These are phyloP conservation scores for Vitis cinerea DNA, from an alignment of 164 flowering plant species.

Conservation along the genomic window DNA sequence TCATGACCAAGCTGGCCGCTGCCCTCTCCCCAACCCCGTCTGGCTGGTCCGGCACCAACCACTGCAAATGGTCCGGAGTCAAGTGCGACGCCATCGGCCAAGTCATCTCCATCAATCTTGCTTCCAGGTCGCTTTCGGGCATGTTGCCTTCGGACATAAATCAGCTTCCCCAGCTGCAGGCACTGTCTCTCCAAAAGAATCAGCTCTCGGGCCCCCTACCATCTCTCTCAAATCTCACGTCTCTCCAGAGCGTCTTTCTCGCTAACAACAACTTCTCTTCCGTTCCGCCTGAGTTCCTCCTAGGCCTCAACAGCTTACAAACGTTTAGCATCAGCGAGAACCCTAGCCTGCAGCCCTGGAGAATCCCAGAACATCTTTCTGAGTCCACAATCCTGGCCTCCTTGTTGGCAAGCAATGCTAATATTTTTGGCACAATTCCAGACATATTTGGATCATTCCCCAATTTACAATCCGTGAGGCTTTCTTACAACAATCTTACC, in stretches of 20 bases:
- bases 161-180: slow-evolving; percentile 23
- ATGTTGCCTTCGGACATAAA: slow-evolving; percentile 31
- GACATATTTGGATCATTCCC: slow-evolving; percentile 29
- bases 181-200: slow-evolving; percentile 18
- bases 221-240: slow-evolving; percentile 7
- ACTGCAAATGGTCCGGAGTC: slow-evolving; percentile 38
- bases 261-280: slow-evolving; percentile 17
- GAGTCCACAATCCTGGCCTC: slow-evolving; percentile 19
- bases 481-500: slow-evolving; percentile 53
- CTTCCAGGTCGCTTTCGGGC: slow-evolving; percentile 25
- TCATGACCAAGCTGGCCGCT: slow-evolving; percentile 22
- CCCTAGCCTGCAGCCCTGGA: slow-evolving; percentile 31
- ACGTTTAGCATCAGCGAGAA: slow-evolving; percentile 28
- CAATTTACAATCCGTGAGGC: slow-evolving; percentile 29
- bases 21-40: slow-evolving; percentile 20
- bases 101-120: slow-evolving; percentile 29
- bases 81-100: slow-evolving; percentile 22
- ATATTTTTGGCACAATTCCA: slow-evolving; percentile 37
- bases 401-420: slow-evolving; percentile 29
- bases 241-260: slow-evolving; percentile 7
- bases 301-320: slow-evolving; percentile 20
- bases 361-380: slow-evolving; percentile 27
- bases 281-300: slow-evolving; percentile 8
- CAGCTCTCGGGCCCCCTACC: slow-evolving; percentile 16
- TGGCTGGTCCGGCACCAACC: slow-evolving; percentile 28